Conservation (phyloP, 2,329 filamentous ascomycete genomes). For the Sarocladium oryzae region DNA sequence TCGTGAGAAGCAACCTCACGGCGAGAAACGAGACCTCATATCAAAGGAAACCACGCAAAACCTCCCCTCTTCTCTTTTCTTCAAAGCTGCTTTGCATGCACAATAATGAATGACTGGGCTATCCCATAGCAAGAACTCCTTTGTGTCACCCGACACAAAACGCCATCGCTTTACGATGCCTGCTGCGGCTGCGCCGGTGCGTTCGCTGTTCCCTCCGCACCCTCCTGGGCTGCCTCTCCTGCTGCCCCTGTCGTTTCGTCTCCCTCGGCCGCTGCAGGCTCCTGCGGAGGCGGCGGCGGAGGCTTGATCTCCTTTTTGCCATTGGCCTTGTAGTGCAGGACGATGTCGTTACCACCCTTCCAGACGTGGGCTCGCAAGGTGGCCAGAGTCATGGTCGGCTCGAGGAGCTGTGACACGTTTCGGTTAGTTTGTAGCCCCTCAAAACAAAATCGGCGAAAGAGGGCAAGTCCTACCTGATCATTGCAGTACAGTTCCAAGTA, state of each 20-base stretch:
- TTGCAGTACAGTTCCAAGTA: constrained; percentile 95
- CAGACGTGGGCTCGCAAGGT: constrained; percentile 88
- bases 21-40: too few species aligned
- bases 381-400: constrained; percentile 83
- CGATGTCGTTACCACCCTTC: constrained; percentile 89
- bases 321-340: constrained; percentile 87
- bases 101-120: neutral
- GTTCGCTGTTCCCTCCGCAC: neutral
- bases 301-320: constrained; percentile 60
- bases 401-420: constrained; percentile 48
- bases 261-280: neutral
- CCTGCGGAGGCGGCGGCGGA: constrained; percentile 17
- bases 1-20: too few species aligned
- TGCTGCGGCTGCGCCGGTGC: neutral
- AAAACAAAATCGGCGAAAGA: neutral
- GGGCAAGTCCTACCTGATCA: constrained; percentile 56
- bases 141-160: neutral
- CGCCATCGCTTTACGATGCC: neutral
- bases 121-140: neutral
- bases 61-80: too few species aligned
- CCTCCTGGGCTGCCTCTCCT: neutral
- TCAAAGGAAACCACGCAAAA: too few species aligned
- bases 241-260: neutral
- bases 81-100: too few species aligned
- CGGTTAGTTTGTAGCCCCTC: neutral